Evolutionary conservation across 331 rosid species (phyloP).

Genomic region (Rhamnella rubrinervis): DNA sequence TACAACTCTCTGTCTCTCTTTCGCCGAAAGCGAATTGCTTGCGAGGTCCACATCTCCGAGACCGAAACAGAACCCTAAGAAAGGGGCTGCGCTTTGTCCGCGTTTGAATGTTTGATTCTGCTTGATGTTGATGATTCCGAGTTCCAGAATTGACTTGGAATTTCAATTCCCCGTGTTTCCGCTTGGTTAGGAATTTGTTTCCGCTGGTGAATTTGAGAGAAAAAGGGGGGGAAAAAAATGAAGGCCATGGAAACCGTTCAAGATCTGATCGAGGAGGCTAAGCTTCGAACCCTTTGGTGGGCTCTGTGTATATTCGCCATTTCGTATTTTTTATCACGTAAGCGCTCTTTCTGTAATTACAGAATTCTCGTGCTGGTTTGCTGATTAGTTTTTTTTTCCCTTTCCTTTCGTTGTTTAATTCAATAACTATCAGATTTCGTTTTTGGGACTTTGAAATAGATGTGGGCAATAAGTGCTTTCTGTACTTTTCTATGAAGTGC

Average conservation of each 20-base stretch:
- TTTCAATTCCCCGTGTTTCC: not conserved
- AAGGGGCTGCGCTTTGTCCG: not conserved
- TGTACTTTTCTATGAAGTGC: not conserved
- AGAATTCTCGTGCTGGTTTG: not conserved
- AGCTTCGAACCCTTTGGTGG: conserved; percentile 92
- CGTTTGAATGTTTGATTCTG: conserved; percentile 4
- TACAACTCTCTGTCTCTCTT: not conserved
- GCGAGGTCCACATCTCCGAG: conserved; percentile 3
- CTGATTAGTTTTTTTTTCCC: not conserved
- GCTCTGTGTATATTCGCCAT: conserved; percentile 69
- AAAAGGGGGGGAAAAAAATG: conserved; percentile 37
- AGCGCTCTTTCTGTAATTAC: conserved; percentile 24
- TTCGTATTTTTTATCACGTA: conserved; percentile 78
- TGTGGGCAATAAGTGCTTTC: not conserved
- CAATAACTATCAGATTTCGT: not conserved
- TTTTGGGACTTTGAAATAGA: not conserved
- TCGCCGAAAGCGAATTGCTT: not conserved
- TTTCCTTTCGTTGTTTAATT: not conserved
- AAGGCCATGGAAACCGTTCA: conserved; percentile 58
- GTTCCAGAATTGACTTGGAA: not conserved
- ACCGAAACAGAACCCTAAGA: not conserved
- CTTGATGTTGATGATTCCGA: conserved; percentile 12
- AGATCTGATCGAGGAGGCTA: conserved; percentile 83
- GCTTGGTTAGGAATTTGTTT: conserved; percentile 1
- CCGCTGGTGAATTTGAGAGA: conserved; percentile 19